phyloP scores from a whole-genome alignment of 805 yeast species.

The Sugiyamaella chiloensis region DNA sequence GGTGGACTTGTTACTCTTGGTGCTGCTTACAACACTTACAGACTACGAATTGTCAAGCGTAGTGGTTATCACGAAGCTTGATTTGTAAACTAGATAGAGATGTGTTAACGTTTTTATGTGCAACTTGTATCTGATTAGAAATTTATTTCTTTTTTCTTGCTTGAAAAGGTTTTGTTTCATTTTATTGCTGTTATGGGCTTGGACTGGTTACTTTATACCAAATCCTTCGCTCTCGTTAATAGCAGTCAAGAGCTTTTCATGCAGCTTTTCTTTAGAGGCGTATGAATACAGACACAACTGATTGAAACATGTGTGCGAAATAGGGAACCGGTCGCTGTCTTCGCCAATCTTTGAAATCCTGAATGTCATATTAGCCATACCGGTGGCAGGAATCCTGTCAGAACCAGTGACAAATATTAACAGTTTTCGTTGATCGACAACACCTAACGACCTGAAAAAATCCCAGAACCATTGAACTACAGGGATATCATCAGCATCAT shows the following conservation, averaged over 20 bases:
- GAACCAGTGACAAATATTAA: conserved; percentile 84
- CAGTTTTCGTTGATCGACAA: conserved; percentile 55
- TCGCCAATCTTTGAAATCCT: conserved; percentile 57
- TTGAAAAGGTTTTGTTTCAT: too few relatives aligned
- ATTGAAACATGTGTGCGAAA: conserved; percentile 94
- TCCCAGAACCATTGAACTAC: conserved; percentile 87
- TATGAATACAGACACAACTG: conserved; percentile 78
- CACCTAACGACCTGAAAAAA: conserved; percentile 48
- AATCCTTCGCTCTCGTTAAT: conserved; percentile 82
- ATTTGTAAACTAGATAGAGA: too few relatives aligned
- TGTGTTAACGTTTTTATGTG: too few relatives aligned
- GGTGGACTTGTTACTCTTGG: conserved; percentile 36
- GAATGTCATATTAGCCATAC: conserved; percentile 70
- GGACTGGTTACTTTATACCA: conserved; percentile 53
- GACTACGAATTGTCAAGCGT: neutral
- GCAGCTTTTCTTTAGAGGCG: conserved; percentile 49
- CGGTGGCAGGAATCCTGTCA: conserved; percentile 90
- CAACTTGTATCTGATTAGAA: too few relatives aligned
- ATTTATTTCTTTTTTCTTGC: too few relatives aligned
- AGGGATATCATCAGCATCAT: conserved; percentile 38
- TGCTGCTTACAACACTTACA: conserved; percentile 31
- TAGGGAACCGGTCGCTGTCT: conserved; percentile 58
- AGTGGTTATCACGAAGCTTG: conserved; percentile 1
- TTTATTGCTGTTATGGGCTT: neutral
- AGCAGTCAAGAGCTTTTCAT: conserved; percentile 60